These are phyloP conservation scores for Herpetospermum pedunculosum DNA, from an alignment of 306 rosid genomes.

Conservation along the genomic window DNA sequence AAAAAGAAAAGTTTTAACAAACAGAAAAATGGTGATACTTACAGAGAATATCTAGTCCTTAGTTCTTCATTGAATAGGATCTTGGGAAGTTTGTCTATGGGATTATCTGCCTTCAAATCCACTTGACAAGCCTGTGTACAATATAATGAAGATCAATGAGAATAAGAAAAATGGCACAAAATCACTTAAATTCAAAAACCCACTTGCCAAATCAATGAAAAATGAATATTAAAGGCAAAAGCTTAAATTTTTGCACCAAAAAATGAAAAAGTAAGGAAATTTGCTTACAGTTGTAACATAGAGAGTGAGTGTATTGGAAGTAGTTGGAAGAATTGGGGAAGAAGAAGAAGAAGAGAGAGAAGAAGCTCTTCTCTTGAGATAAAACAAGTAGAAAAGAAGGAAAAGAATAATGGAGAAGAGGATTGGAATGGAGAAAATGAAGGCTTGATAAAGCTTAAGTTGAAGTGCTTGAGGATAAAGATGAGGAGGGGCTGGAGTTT, in stretches of 20 bases:
- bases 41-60: constrained; percentile 54
- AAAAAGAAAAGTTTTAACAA: not conserved
- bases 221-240: not conserved
- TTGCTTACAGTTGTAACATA: constrained; percentile 34
- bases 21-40: constrained; percentile 13
- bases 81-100: constrained; percentile 54
- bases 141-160: not conserved
- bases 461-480: constrained; percentile 69
- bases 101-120: constrained; percentile 36
- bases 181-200: not conserved
- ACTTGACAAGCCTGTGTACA: constrained; percentile 26
- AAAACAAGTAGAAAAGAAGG: constrained; percentile 7
- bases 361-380: constrained; percentile 75
- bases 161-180: not conserved
- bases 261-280: not conserved
- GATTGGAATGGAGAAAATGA: constrained; percentile 83
- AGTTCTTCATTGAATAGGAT: constrained; percentile 55
- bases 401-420: constrained; percentile 71
- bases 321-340: constrained; percentile 27
- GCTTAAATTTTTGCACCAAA: not conserved
- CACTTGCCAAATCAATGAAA: not conserved
- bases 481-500: constrained; percentile 43
- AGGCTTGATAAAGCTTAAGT: constrained; percentile 80
- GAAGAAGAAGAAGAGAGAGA: constrained; percentile 16
- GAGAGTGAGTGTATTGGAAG: constrained; percentile 18